Percentiles rank a stretch among this genome's conserved stretches.
phyloP scores from a whole-genome alignment of 345 rosid genomes.

The Erysimum cheiranthoides region DNA sequence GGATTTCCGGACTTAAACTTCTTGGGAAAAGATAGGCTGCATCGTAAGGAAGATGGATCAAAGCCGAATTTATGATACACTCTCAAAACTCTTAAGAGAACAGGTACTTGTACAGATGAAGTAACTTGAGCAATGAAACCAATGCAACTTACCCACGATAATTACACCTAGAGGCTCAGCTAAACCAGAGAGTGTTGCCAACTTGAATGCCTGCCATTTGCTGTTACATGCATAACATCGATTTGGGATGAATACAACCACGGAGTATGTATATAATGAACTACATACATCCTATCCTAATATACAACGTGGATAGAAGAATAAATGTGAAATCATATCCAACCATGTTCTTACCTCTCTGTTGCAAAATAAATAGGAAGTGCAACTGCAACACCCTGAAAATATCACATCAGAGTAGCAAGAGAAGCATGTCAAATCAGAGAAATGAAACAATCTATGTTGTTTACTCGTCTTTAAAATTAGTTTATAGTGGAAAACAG shows the following conservation, averaged over 20 bases:
- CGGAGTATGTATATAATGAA: neutral
- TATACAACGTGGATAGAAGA: slow-evolving; percentile 14
- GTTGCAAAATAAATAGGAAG: slow-evolving; percentile 97
- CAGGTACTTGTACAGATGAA: neutral
- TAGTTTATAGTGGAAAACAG: slow-evolving; percentile 14
- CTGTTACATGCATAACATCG: slow-evolving; percentile 54
- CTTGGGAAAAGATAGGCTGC: slow-evolving; percentile 96
- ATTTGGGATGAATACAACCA: slow-evolving; percentile 24
- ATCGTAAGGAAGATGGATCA: slow-evolving; percentile 33
- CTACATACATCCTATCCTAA: slow-evolving; percentile 18
- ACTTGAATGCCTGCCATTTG: slow-evolving; percentile 99
- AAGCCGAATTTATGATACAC: neutral
- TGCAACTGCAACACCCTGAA: slow-evolving; percentile 97
- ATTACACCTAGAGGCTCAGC: slow-evolving; percentile 98
- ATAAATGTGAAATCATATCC: slow-evolving; percentile 8
- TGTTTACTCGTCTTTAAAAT: neutral
- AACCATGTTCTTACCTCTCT: slow-evolving; percentile 68
- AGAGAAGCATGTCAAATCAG: slow-evolving; percentile 33
- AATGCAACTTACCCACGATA: slow-evolving; percentile 71
- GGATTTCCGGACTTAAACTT: slow-evolving; percentile 90
- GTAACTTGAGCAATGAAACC: neutral
- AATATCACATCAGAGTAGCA: slow-evolving; percentile 31
- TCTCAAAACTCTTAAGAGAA: neutral
- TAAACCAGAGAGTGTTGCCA: slow-evolving; percentile 93
- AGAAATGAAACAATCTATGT: slow-evolving; percentile 14